A percentile compares a stretch with the other conserved stretches of the same genome.
Evolutionary conservation across 495 filamentous ascomycete species (phyloP).

Genomic region (Cercophora sp.): DNA sequence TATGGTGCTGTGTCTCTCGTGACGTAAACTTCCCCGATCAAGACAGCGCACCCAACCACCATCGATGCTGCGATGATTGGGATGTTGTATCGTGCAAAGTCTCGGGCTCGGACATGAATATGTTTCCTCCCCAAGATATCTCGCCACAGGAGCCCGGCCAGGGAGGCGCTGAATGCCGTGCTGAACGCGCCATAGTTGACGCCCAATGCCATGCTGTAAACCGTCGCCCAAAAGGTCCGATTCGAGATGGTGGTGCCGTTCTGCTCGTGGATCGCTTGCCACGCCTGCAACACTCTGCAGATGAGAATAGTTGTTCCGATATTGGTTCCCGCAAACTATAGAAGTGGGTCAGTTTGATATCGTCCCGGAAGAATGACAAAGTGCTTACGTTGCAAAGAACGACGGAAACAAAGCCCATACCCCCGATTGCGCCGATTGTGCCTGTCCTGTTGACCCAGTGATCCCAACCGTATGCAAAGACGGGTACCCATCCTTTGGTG

Average conservation of each 20-base stretch:
- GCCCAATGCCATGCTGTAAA: slow-evolving; percentile 64
- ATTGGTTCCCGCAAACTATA: slow-evolving; percentile 64
- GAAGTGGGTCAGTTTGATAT: background rate
- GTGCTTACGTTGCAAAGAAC: slow-evolving; percentile 62
- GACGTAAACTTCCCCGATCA: slow-evolving; percentile 59
- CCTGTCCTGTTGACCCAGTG: slow-evolving; percentile 64
- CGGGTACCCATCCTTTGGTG: slow-evolving; percentile 63
- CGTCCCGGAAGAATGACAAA: background rate
- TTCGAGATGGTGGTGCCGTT: slow-evolving; percentile 44
- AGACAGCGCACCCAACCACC: slow-evolving; percentile 55
- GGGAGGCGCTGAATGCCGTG: slow-evolving; percentile 60
- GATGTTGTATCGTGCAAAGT: slow-evolving; percentile 61
- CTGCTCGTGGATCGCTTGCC: slow-evolving; percentile 51
- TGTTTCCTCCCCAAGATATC: slow-evolving; percentile 61
- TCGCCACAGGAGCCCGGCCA: slow-evolving; percentile 63
- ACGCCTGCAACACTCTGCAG: slow-evolving; percentile 60
- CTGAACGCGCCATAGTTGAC: slow-evolving; percentile 69
- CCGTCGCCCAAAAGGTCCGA: slow-evolving; percentile 61
- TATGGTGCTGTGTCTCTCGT: slow-evolving; percentile 14
- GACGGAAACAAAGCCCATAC: slow-evolving; percentile 65
- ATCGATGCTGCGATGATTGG: slow-evolving; percentile 65
- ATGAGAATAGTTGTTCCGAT: slow-evolving; percentile 67
- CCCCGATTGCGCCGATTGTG: slow-evolving; percentile 57
- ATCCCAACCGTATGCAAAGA: slow-evolving; percentile 65
- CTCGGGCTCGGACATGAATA: slow-evolving; percentile 52